Conservation (phyloP, 805 yeast genomes). For the Candida rishiriensis region DNA sequence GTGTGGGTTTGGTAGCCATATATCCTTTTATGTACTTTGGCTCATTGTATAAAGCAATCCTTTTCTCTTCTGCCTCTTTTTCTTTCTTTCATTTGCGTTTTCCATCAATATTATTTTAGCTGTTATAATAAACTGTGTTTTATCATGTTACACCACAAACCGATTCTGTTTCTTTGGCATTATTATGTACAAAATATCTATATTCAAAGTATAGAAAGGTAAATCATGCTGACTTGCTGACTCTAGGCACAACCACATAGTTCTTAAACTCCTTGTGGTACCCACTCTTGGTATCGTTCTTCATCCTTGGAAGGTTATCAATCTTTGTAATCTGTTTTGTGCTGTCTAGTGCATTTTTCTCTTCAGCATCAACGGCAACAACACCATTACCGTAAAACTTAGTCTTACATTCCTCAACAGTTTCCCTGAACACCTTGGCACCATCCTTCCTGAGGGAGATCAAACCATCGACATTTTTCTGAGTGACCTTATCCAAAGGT, state of each 20-base stretch:
- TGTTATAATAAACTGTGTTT: not conserved
- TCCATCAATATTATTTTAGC: not conserved
- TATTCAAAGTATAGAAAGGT: too few relatives aligned
- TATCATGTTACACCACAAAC: not conserved
- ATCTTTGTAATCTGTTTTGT: not conserved
- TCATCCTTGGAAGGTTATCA: constrained; percentile 29
- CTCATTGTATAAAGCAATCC: too few relatives aligned
- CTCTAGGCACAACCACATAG: constrained; percentile 31
- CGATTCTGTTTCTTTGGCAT: too few relatives aligned
- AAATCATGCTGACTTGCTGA: not conserved
- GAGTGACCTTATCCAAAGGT: constrained; percentile 49
- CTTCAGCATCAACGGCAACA: too few relatives aligned
- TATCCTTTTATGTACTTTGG: too few relatives aligned
- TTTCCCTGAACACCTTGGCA: constrained; percentile 46
- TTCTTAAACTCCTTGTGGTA: constrained; percentile 27
- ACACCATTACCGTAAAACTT: constrained; percentile 33
- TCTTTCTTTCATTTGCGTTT: not conserved
- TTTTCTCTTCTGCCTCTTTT: not conserved
- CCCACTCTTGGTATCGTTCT: constrained; percentile 21
- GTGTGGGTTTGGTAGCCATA: too few relatives aligned
- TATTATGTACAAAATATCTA: too few relatives aligned
- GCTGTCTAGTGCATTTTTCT: too few relatives aligned
- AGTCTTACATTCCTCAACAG: constrained; percentile 55
- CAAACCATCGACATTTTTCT: constrained; percentile 51
- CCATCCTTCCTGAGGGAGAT: constrained; percentile 45